phyloP scores from a whole-genome alignment of 768 basidiomycete genomes.

The Leccinum subgranulosum region DNA sequence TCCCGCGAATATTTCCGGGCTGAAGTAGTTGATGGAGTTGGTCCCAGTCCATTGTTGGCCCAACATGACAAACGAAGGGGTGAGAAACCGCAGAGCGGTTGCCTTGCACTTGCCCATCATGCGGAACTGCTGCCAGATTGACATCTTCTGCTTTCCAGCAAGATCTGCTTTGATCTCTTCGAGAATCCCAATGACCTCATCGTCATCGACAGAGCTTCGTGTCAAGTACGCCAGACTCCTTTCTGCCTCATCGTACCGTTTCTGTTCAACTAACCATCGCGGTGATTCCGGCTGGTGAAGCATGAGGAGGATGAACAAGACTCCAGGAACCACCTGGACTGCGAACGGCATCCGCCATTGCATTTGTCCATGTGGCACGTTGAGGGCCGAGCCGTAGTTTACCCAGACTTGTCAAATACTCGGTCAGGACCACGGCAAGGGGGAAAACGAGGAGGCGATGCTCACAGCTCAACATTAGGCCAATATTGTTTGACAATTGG shows the following conservation, averaged over 20 bases:
- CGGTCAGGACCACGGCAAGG: not conserved
- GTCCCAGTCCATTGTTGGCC: slow-evolving; percentile 51
- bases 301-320: slow-evolving; percentile 46
- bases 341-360: slow-evolving; percentile 56
- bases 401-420: slow-evolving; percentile 40
- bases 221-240: slow-evolving; percentile 36
- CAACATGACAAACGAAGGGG: slow-evolving; percentile 46
- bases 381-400: slow-evolving; percentile 40
- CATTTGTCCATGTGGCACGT: slow-evolving; percentile 36
- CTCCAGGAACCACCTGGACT: slow-evolving; percentile 50
- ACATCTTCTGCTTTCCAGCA: slow-evolving; percentile 36
- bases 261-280: slow-evolving; percentile 51
- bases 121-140: slow-evolving; percentile 35
- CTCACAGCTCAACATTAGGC: slow-evolving; percentile 37
- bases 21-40: slow-evolving; percentile 55
- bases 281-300: slow-evolving; percentile 53
- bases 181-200: slow-evolving; percentile 34
- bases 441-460: not conserved
- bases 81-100: slow-evolving; percentile 43
- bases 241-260: slow-evolving; percentile 40
- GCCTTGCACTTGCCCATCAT: slow-evolving; percentile 44
- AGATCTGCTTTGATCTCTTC: slow-evolving; percentile 50
- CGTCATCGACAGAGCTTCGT: slow-evolving; percentile 33
- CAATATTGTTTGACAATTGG: slow-evolving; percentile 31
- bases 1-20: slow-evolving; percentile 47